phyloP scores from a whole-genome alignment of 108 stramenopile species.

The Skeletonema menzelii region DNA sequence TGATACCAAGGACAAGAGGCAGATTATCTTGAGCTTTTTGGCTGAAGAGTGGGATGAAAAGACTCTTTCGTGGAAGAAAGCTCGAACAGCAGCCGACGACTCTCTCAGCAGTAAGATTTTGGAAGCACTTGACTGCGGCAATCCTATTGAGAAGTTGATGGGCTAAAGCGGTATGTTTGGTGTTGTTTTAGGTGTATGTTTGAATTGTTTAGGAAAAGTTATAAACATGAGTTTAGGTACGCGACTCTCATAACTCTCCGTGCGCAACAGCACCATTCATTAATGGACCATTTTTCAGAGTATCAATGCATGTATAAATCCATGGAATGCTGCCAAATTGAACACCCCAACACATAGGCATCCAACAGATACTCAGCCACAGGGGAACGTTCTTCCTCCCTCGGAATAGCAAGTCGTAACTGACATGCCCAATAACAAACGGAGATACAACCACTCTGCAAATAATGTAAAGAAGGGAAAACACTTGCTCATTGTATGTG shows the following conservation, averaged over 20 bases:
- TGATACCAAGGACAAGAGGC: constrained; percentile 73
- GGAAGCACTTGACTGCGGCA: constrained; percentile 26
- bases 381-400: constrained; percentile 34
- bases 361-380: constrained; percentile 31
- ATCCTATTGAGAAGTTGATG: constrained; percentile 43
- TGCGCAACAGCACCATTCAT: neutral
- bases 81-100: constrained; percentile 20
- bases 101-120: constrained; percentile 10
- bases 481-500: constrained; percentile 19
- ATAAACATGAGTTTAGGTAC: neutral
- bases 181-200: neutral
- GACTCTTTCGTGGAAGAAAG: constrained; percentile 69
- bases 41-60: constrained; percentile 85
- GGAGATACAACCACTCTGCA: constrained; percentile 32
- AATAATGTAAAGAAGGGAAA: constrained; percentile 14
- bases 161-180: neutral
- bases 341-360: constrained; percentile 36
- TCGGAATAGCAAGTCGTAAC: constrained; percentile 33
- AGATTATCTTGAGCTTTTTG: constrained; percentile 75
- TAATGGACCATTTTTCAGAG: neutral
- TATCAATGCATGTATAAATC: constrained; percentile 23
- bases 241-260: constrained; percentile 9
- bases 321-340: constrained; percentile 19
- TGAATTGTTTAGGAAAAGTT: neutral
- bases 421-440: constrained; percentile 7